Evolutionary conservation across 805 yeast genomes (phyloP), one percentile per base, ranked within the genome.

Genomic region (Candida qinlingensis): DNA sequence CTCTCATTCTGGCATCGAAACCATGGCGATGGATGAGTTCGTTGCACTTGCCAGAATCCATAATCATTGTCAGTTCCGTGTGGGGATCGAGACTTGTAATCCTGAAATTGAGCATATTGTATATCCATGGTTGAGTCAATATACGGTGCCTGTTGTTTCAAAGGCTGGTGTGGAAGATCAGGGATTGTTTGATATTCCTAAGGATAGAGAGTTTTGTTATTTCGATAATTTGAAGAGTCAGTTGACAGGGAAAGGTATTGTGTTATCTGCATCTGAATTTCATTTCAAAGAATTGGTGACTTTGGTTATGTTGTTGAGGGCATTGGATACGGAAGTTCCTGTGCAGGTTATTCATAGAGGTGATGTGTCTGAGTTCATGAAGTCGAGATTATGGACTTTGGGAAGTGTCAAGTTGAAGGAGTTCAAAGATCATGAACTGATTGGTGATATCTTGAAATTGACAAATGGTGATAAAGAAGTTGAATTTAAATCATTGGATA

Each of bases 251-350:
- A 45, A 47, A 48, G 74, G 74, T 4, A 62, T 70, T 30, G 70
- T 67, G 4, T 44, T 70, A 31, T 58, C 66, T 25, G 56, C 65
- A 11, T 50, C 60, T 4, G 63, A 65, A n/a, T 44, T 34, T 6
- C 64, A 62, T 45, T 59, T 67, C 13, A 52, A 46, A 27, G 59
- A 66, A 7, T 53, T 62, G 37, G 48, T 62, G 4, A 59, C 64
- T 9, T 37, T 67, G 11, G 63, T 85, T 30, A 72, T 74, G 3
- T 62, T 77, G 41, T 55, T 70, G 27, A 54, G 73, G 33, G 52
- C 56, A 8, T 52, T 63, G n/a, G 56, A 57, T 58, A 35, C 73
- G 67, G 6, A 63, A 13, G 47, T 58, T 12, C 71, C 71, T 1
- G 54, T 67, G 19, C 66, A 66, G 50, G 49, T 65, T n/a, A 42